Conservation (phyloP, 2,329 filamentous ascomycete species). For the Fusarium hostae region DNA sequence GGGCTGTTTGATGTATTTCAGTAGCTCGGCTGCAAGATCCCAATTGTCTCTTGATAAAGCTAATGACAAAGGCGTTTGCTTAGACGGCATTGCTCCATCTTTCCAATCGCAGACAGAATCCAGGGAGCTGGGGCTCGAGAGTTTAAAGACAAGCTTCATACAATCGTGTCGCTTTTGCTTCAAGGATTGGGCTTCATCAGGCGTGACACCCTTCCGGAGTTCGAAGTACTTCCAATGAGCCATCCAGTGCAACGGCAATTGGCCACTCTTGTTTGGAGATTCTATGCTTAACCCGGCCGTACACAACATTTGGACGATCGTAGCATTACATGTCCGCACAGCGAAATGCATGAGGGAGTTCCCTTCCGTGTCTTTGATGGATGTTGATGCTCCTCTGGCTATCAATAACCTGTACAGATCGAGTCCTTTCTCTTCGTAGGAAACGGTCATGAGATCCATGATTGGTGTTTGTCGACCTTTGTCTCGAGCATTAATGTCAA, state of each 20-base stretch:
- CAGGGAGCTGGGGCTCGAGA: neutral
- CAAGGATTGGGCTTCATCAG: neutral
- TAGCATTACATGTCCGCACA: neutral
- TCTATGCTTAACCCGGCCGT: neutral
- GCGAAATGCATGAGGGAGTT: neutral
- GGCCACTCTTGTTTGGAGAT: neutral
- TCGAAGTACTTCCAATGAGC: neutral
- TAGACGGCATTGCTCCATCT: neutral
- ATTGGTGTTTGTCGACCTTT: neutral
- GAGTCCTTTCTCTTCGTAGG: neutral
- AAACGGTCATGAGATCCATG: neutral
- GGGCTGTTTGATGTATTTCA: neutral
- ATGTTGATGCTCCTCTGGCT: neutral
- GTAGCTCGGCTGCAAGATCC: neutral
- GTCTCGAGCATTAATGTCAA: neutral
- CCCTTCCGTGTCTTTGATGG: neutral
- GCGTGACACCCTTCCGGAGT: neutral
- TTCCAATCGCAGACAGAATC: neutral
- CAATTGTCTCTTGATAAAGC: neutral
- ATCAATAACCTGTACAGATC: neutral
- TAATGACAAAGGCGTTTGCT: neutral
- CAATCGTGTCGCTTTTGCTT: neutral
- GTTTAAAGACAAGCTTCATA: neutral
- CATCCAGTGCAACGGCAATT: neutral
- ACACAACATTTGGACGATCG: neutral